Conservation (phyloP, 495 filamentous ascomycete species). For the Venustampulla echinocandica region DNA sequence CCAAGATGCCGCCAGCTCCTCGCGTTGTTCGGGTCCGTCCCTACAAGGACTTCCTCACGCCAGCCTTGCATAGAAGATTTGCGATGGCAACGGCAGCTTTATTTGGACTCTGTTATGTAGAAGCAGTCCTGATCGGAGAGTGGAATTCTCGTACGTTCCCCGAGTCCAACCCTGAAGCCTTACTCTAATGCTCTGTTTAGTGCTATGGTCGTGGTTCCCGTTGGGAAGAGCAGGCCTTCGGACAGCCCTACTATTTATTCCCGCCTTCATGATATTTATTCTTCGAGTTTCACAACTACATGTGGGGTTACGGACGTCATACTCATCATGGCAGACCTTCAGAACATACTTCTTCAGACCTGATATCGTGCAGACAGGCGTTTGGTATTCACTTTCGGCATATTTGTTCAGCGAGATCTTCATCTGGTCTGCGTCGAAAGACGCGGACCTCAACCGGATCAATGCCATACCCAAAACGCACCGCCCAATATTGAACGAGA, state of each 20-base stretch:
- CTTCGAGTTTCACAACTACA: conserved; percentile 84
- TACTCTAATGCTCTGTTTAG: conserved; percentile 34
- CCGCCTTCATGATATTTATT: conserved; percentile 58
- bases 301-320: conserved; percentile 59
- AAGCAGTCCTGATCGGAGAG: conserved; percentile 59
- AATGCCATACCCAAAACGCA: conserved; percentile 52
- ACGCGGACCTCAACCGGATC: conserved; percentile 61
- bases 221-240: conserved; percentile 66
- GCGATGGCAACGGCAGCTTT: conserved; percentile 59
- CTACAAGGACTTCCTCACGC: conserved; percentile 74
- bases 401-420: conserved; percentile 78
- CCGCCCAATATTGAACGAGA: conserved; percentile 76
- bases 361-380: conserved; percentile 54
- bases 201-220: conserved; percentile 81
- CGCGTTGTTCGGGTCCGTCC: conserved; percentile 25
- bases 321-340: conserved; percentile 57
- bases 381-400: conserved; percentile 69
- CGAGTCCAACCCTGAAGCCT: not conserved
- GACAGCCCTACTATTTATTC: conserved; percentile 65
- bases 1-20: conserved; percentile 16
- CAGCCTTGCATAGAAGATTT: conserved; percentile 80
- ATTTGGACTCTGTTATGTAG: conserved; percentile 62
- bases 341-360: conserved; percentile 42
- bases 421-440: conserved; percentile 60
- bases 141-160: conserved; percentile 52